phyloP scores from a whole-genome alignment of 2,329 filamentous ascomycete genomes.

The Exophiala sp. region DNA sequence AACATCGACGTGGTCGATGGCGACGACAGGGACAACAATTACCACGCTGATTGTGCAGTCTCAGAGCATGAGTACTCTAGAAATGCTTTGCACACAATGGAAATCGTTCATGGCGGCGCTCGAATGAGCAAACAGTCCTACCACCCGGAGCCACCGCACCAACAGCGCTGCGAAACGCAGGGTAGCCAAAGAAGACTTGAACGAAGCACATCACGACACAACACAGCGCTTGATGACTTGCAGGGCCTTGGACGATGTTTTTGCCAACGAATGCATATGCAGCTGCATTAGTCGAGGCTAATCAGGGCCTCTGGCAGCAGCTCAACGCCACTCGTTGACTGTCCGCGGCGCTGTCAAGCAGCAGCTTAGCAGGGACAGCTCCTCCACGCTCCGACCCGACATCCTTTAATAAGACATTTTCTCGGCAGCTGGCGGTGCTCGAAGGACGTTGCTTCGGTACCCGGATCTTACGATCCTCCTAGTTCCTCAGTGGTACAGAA shows the following conservation, averaged over 20 bases:
- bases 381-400: conserved; percentile 13
- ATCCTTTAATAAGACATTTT: conserved; percentile 4
- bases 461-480: conserved; percentile 2
- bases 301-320: conserved; percentile 19
- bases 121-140: background rate
- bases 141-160: conserved; percentile 1
- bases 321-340: conserved; percentile 20
- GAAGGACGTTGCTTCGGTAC: conserved; percentile 7
- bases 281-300: conserved; percentile 26
- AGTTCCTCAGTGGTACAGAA: background rate
- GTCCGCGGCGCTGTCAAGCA: conserved; percentile 7
- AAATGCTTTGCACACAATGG: background rate
- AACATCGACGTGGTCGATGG: background rate
- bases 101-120: background rate
- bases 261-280: conserved; percentile 27
- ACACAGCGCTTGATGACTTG: conserved; percentile 22
- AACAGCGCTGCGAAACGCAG: conserved; percentile 8
- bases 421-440: conserved; percentile 8
- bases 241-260: conserved; percentile 18
- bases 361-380: conserved; percentile 4
- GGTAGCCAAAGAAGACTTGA: conserved; percentile 8
- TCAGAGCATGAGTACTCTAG: background rate
- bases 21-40: background rate
- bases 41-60: background rate
- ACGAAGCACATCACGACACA: conserved; percentile 16